These are phyloP conservation scores for Eutypella sp. DNA, from an alignment of 2,329 filamentous ascomycete species.

Conservation along the genomic window DNA sequence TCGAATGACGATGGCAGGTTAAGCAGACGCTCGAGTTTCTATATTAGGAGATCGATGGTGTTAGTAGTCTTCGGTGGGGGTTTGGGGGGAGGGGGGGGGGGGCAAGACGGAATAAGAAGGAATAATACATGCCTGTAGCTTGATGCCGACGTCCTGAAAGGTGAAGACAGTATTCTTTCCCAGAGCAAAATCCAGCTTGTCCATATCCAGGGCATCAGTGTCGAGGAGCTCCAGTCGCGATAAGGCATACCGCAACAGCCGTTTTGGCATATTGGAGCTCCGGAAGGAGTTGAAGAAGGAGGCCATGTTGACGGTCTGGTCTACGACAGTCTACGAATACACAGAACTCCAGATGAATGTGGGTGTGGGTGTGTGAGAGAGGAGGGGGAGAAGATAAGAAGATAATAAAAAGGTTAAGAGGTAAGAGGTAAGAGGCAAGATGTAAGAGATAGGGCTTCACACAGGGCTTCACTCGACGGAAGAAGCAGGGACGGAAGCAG, in stretches of 20 bases:
- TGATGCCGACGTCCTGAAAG: conserved; percentile 79
- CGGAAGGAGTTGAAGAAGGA: conserved; percentile 63
- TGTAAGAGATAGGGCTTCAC: neutral
- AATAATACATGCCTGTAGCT: conserved; percentile 58
- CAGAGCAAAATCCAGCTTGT: conserved; percentile 77
- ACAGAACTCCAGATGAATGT: too few species aligned
- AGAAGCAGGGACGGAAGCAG: conserved; percentile 20
- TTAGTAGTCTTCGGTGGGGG: too few species aligned
- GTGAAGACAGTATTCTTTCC: conserved; percentile 81
- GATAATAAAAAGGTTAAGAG: too few species aligned
- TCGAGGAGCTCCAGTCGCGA: conserved; percentile 82
- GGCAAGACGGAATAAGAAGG: too few species aligned
- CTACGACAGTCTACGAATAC: too few species aligned
- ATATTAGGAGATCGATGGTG: conserved; percentile 21
- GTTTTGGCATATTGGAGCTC: conserved; percentile 77
- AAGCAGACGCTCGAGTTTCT: conserved; percentile 76
- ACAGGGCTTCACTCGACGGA: too few species aligned
- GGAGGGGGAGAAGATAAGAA: too few species aligned
- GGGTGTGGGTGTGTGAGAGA: too few species aligned
- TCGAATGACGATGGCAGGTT: conserved; percentile 68
- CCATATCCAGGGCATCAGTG: conserved; percentile 77
- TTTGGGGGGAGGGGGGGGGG: too few species aligned
- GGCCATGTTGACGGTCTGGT: conserved; percentile 55
- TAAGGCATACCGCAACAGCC: conserved; percentile 80
- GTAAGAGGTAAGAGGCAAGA: too few species aligned